Evolutionary conservation across 805 yeast genomes (phyloP).

Genomic region (Ogataea sp.): DNA sequence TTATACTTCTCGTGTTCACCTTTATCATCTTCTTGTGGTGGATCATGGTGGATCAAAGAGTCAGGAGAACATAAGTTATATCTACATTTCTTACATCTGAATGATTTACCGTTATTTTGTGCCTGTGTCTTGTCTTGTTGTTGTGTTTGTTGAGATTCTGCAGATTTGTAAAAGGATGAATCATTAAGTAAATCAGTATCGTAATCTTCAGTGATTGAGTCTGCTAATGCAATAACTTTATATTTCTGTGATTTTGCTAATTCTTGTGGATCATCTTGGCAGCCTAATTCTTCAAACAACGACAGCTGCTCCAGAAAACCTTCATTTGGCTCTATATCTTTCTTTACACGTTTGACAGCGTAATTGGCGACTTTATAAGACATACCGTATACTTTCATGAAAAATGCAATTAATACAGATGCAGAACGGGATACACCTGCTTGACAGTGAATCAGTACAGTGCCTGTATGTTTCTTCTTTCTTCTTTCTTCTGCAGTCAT

Average conservation of each 20-base stretch:
- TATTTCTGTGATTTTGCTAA: constrained; percentile 20
- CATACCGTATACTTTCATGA: constrained; percentile 48
- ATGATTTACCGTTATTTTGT: too few species aligned
- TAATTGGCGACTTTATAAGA: constrained; percentile 55
- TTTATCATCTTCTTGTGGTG: constrained; percentile 34
- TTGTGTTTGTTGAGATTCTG: too few species aligned
- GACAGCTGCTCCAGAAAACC: constrained; percentile 68
- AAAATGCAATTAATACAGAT: constrained; percentile 35
- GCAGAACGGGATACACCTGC: constrained; percentile 46
- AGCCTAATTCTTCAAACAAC: constrained; percentile 41
- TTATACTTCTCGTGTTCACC: too few species aligned
- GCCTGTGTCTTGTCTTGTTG: constrained; percentile 4
- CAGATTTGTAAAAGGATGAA: background rate
- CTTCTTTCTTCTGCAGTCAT: constrained; percentile 8
- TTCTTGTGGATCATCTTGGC: constrained; percentile 30
- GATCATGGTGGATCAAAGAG: constrained; percentile 58
- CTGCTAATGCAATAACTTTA: constrained; percentile 34
- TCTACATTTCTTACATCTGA: too few species aligned
- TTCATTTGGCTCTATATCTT: constrained; percentile 60
- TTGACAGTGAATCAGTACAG: constrained; percentile 44
- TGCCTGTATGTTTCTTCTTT: constrained; percentile 31
- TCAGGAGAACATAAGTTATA: constrained; percentile 54
- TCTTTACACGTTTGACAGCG: constrained; percentile 62
- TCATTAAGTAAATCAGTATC: background rate
- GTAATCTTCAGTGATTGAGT: constrained; percentile 16